Conservation (phyloP, 1,284 basidiomycete genomes). For the Pterula multifida region DNA sequence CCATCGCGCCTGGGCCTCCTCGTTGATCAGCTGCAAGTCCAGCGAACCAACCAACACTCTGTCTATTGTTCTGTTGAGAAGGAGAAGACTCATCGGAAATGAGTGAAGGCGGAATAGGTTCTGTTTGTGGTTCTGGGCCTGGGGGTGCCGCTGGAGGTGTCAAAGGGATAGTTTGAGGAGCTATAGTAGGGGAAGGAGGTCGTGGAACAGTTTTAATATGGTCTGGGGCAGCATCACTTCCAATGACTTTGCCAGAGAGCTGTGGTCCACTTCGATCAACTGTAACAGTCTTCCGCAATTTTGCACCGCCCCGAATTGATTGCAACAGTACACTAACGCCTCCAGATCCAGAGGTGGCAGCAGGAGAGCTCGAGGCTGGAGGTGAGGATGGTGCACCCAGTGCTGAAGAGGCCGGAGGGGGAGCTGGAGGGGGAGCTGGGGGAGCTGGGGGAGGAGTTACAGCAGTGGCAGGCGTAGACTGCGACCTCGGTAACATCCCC, state of each 20-base stretch:
- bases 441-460: constrained; percentile 21
- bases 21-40: constrained; percentile 69
- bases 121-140: neutral
- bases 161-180: constrained; percentile 14
- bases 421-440: constrained; percentile 22
- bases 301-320: constrained; percentile 75
- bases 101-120: neutral
- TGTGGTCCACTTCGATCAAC: constrained; percentile 71
- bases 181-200: constrained; percentile 22
- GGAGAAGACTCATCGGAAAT: constrained; percentile 14
- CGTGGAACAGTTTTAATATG: constrained; percentile 49
- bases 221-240: constrained; percentile 59
- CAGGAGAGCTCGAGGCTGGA: constrained; percentile 23
- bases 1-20: neutral
- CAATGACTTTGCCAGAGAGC: constrained; percentile 68
- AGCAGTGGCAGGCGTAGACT: constrained; percentile 23
- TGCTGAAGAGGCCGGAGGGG: constrained; percentile 24
- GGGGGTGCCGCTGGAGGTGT: constrained; percentile 17
- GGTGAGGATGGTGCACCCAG: constrained; percentile 20
- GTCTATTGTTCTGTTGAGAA: constrained; percentile 40
- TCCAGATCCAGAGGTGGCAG: constrained; percentile 26
- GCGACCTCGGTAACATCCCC: constrained; percentile 42
- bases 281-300: constrained; percentile 70
- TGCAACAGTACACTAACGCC: constrained; percentile 64
- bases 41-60: constrained; percentile 88